Evolutionary conservation across 2,329 filamentous ascomycete genomes (phyloP).

Genomic region (Exophiala sideris): DNA sequence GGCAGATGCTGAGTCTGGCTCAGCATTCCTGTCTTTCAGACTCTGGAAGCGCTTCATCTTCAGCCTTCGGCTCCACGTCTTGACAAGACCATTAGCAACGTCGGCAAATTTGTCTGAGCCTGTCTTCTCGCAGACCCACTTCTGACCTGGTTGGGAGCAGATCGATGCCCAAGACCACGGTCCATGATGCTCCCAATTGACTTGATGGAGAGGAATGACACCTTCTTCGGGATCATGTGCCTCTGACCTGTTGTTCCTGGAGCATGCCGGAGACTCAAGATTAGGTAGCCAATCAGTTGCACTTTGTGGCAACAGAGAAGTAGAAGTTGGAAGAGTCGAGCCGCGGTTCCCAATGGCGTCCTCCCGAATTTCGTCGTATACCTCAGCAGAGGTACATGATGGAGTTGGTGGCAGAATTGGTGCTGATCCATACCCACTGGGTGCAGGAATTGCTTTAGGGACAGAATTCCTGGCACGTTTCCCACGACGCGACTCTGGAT

Average conservation of each 20-base stretch:
- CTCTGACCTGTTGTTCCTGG: neutral
- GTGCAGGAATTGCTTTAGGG: neutral
- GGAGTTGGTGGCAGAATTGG: neutral
- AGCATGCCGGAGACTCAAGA: neutral
- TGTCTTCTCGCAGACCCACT: constrained; percentile 2
- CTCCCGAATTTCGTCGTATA: neutral
- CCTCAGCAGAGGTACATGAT: neutral
- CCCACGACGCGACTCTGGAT: neutral
- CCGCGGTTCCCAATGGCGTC: neutral
- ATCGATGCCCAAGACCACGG: constrained; percentile 5
- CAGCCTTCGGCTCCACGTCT: constrained; percentile 2
- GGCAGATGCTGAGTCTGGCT: neutral
- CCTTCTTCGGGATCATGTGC: neutral
- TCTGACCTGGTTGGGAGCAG: constrained; percentile 1
- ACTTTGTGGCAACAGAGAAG: no score
- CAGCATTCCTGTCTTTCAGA: neutral
- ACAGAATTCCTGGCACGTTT: neutral
- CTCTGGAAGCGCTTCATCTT: constrained; percentile 1
- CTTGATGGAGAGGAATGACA: neutral
- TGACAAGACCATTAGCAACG: neutral
- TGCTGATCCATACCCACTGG: neutral
- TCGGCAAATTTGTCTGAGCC: constrained; percentile 2
- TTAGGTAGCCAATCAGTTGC: neutral
- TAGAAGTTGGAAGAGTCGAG: no score
- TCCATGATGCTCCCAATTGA: constrained; percentile 2